Conservation (phyloP, 345 rosid species). For the Aethionema arabicum region DNA sequence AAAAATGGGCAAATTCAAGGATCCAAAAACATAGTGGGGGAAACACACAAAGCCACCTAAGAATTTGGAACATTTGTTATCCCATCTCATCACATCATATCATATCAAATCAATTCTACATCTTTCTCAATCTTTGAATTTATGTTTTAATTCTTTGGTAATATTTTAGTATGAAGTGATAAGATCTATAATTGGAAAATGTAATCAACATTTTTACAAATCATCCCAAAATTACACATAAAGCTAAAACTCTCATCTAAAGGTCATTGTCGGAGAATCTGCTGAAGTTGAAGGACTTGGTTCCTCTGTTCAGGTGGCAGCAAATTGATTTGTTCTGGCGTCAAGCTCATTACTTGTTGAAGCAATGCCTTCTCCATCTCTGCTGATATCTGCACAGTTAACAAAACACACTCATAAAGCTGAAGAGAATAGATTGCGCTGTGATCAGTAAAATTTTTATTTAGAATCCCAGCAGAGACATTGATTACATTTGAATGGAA, state of each 20-base stretch:
- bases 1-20: constrained; percentile 74
- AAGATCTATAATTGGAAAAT: neutral
- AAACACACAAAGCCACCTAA: constrained; percentile 39
- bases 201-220: constrained; percentile 19
- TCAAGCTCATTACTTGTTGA: constrained; percentile 97
- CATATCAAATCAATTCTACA: neutral
- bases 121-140: neutral
- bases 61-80: constrained; percentile 27
- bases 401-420: constrained; percentile 5
- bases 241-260: constrained; percentile 29
- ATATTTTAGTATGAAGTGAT: neutral
- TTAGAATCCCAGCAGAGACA: constrained; percentile 1
- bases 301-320: constrained; percentile 87
- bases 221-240: constrained; percentile 24
- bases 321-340: constrained; percentile 85
- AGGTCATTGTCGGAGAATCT: constrained; percentile 76
- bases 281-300: constrained; percentile 96
- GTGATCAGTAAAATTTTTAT: neutral
- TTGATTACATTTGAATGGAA: neutral
- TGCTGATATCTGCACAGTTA: constrained; percentile 65
- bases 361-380: constrained; percentile 98
- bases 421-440: constrained; percentile 2
- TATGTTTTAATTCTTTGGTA: no score
- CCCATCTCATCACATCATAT: constrained; percentile 16
- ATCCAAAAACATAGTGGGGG: constrained; percentile 43